phyloP scores from a whole-genome alignment of 164 flowering plant species.

The Magnolia sinica region DNA sequence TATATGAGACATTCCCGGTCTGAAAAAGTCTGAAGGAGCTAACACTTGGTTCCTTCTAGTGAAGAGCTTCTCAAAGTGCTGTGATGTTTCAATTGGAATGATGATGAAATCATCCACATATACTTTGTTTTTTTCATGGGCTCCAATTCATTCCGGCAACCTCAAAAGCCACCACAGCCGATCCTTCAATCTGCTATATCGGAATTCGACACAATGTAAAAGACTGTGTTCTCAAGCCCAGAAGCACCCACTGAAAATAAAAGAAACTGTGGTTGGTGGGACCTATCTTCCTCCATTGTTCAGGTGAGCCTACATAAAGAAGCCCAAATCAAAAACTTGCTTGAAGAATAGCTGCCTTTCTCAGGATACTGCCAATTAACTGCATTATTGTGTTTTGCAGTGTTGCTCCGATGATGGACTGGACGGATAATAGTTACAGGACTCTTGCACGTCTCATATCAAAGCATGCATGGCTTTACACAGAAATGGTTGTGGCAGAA shows the following conservation, averaged over 20 bases:
- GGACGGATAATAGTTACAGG: constrained; percentile 86
- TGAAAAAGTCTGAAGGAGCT: neutral
- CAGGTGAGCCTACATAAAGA: constrained; percentile 45
- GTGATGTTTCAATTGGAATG: constrained; percentile 29
- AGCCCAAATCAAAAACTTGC: neutral
- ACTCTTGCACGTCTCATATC: constrained; percentile 88
- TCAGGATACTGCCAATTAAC: neutral
- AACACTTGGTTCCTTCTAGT: constrained; percentile 1
- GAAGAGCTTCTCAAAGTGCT: neutral
- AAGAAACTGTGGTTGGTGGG: constrained; percentile 35
- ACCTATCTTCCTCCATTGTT: constrained; percentile 70
- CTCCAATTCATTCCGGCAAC: constrained; percentile 40
- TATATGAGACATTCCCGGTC: neutral
- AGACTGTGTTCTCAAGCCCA: constrained; percentile 19
- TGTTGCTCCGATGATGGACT: constrained; percentile 99
- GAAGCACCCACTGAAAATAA: constrained; percentile 23
- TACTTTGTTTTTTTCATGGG: constrained; percentile 41
- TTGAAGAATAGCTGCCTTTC: neutral
- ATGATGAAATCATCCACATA: constrained; percentile 57
- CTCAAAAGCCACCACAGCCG: constrained; percentile 40
- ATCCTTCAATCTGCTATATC: constrained; percentile 15
- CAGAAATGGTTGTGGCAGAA: constrained; percentile 97
- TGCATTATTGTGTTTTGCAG: constrained; percentile 34
- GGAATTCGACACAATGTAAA: constrained; percentile 24
- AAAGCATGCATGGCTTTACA: constrained; percentile 93